Evolutionary conservation across 164 flowering plant species (phyloP), one percentile per base, ranked within the genome.

Genomic region (Cinnamomum micranthum): DNA sequence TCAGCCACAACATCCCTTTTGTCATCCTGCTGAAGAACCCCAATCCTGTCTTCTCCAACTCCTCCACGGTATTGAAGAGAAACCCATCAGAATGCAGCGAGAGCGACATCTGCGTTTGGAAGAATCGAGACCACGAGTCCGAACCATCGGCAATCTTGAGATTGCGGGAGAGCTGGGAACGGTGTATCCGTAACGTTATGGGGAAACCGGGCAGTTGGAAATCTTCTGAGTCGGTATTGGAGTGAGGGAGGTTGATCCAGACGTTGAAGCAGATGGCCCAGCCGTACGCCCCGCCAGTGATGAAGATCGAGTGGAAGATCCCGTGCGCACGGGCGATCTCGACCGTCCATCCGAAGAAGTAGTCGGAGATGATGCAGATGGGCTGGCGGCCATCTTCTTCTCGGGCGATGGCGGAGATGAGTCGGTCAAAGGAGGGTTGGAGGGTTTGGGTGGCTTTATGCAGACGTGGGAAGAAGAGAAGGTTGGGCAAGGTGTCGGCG

Each of bases 231-330:
- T 55, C 72, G 4, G 77, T 58, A 15, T 41, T 23, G 65, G 55
- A 4, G 20, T 75, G 77, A 15, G 77, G 77, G 66, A 75, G 77
- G 66, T 75, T 55, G 65, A n/a, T n/a, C 72, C 77, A 75, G 17
- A 65, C 55, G 4, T 68, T 63, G 55, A 65, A 3, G 58, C 20
- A 73, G 15, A 50, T 69, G 20, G 69, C 55, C 33, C 50, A 41
- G 9, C 75, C 75, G 69, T 63, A 73, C 3, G 68, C 75, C 2
- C 75, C 75, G 35, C 70, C 27, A 20, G 70, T 23, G 50, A 63
- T 47, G 75, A 73, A 73, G 11, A 50, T 23, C 22, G 70, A 25
- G 69, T 73, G 70, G 47, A 28, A 52, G 41, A 64, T 51, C 59
- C 73, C 71, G 25, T 60, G 58, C 12, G 23, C 12, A 9, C 22